Evolutionary conservation across 768 basidiomycete species (phyloP).

Genomic region (Pisolithus albus): DNA sequence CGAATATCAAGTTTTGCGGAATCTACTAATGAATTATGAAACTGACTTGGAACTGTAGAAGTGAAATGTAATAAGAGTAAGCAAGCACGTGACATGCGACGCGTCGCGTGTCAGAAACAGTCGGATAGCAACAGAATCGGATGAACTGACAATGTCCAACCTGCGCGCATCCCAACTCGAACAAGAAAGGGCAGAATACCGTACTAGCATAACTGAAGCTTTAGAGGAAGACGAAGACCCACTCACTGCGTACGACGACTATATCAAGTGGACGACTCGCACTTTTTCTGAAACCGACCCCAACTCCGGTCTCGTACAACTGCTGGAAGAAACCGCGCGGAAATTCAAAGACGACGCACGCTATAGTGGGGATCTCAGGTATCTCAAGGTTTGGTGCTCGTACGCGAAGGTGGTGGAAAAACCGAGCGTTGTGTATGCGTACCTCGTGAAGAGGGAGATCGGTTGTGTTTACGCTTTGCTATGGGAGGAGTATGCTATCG

Average conservation of each 20-base stretch:
- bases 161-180: constrained; percentile 22
- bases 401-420: constrained; percentile 79
- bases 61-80: too few species aligned
- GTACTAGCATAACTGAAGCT: constrained; percentile 41
- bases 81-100: constrained; percentile 22
- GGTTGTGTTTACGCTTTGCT: constrained; percentile 71
- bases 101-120: constrained; percentile 22
- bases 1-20: too few species aligned
- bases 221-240: constrained; percentile 79
- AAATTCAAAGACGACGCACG: constrained; percentile 76
- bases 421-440: constrained; percentile 62
- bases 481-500: constrained; percentile 86
- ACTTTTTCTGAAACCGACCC: constrained; percentile 66
- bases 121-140: constrained; percentile 4
- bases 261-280: constrained; percentile 85
- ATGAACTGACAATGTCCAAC: constrained; percentile 18
- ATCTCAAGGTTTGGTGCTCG: constrained; percentile 86
- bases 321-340: constrained; percentile 78
- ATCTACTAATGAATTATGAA: too few species aligned
- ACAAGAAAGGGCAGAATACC: constrained; percentile 27
- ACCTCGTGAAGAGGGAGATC: constrained; percentile 65
- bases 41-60: too few species aligned
- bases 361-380: constrained; percentile 84
- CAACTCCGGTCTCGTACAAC: constrained; percentile 65
- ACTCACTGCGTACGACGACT: constrained; percentile 76